Evolutionary conservation across 441 rosid genomes (phyloP).

Genomic region (Arabidopsis lyrata): DNA sequence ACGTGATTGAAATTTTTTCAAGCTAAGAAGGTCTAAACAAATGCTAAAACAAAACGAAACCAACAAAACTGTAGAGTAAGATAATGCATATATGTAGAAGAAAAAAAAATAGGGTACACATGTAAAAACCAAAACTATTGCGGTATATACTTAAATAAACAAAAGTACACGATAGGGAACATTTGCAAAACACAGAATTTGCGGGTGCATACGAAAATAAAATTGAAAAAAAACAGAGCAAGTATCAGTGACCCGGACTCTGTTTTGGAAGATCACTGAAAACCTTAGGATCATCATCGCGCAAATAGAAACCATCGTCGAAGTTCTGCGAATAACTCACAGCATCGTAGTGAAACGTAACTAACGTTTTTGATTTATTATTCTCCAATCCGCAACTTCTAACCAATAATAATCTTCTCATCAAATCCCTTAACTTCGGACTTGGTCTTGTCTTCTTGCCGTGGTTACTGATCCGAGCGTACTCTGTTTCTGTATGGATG

Average conservation of each 20-base stretch:
- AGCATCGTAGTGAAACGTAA: constrained; percentile 71
- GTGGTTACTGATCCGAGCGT: constrained; percentile 50
- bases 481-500: constrained; percentile 55
- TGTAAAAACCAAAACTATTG: neutral
- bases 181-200: neutral
- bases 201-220: neutral
- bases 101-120: neutral
- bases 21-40: neutral
- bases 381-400: constrained; percentile 49
- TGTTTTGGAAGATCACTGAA: constrained; percentile 20
- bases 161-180: neutral
- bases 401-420: constrained; percentile 59
- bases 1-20: no score
- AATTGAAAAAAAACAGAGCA: neutral
- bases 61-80: no score
- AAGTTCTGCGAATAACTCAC: constrained; percentile 82
- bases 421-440: constrained; percentile 57
- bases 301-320: constrained; percentile 58
- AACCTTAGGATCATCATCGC: constrained; percentile 33
- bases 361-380: constrained; percentile 49
- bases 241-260: neutral
- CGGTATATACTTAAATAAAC: neutral
- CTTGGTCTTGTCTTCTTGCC: constrained; percentile 37
- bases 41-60: neutral
- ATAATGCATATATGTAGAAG: neutral